Conservation (phyloP, 2,329 filamentous ascomycete species). For the Fusarium napiforme region DNA sequence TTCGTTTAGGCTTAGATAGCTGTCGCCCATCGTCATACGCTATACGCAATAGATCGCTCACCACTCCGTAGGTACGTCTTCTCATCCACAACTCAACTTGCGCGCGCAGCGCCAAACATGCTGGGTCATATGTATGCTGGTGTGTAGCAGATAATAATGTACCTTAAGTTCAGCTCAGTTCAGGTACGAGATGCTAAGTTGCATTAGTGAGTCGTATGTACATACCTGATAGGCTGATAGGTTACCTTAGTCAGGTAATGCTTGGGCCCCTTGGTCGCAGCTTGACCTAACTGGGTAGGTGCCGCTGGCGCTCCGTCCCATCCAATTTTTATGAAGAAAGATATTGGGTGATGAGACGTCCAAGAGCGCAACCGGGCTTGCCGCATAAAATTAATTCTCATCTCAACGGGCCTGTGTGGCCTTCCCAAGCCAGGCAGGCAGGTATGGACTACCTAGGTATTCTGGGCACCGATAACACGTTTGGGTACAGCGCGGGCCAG, state of each 20-base stretch:
- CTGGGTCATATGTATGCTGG: slow-evolving; percentile 10
- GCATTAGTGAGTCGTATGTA: slow-evolving; percentile 6
- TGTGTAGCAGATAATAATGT: slow-evolving; percentile 23
- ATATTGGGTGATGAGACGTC: slow-evolving; percentile 18
- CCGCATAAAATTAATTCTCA: slow-evolving; percentile 46
- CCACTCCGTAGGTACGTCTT: slow-evolving; percentile 3
- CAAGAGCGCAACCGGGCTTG: slow-evolving; percentile 37
- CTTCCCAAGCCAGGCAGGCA: slow-evolving; percentile 5
- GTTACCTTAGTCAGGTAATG: neutral
- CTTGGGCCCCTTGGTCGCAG: neutral
- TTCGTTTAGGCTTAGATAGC: neutral
- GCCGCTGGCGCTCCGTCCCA: slow-evolving; percentile 36
- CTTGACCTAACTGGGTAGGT: slow-evolving; percentile 37
- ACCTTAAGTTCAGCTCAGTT: slow-evolving; percentile 19
- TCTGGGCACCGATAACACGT: slow-evolving; percentile 10
- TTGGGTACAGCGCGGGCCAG: slow-evolving; percentile 20
- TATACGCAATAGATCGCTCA: slow-evolving; percentile 34
- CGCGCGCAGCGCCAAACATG: slow-evolving; percentile 16
- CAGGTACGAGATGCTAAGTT: slow-evolving; percentile 30
- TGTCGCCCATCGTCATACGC: slow-evolving; percentile 32
- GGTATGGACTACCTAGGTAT: slow-evolving; percentile 2
- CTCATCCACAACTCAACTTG: slow-evolving; percentile 36
- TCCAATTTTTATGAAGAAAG: slow-evolving; percentile 35
- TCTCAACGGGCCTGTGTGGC: slow-evolving; percentile 15
- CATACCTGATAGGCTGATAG: neutral